Evolutionary conservation across 495 filamentous ascomycete species (phyloP).

Genomic region (Penicillium lagena): DNA sequence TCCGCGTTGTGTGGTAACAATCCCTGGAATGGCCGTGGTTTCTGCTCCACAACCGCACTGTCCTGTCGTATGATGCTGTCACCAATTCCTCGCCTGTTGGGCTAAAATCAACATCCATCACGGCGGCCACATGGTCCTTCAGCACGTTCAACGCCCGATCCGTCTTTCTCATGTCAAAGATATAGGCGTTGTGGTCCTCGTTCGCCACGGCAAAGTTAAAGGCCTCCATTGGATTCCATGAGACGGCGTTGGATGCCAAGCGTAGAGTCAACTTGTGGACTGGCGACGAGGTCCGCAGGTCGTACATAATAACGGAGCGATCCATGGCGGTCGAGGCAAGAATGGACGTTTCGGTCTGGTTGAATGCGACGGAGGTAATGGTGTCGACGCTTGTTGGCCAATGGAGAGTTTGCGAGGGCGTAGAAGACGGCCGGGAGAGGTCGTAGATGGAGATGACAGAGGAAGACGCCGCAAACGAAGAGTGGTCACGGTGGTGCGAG

Average conservation of each 20-base stretch:
- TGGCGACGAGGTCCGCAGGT: slow-evolving; percentile 81
- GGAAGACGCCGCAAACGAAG: slow-evolving; percentile 73
- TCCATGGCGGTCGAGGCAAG: slow-evolving; percentile 79
- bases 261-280: slow-evolving; percentile 72
- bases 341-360: slow-evolving; percentile 88
- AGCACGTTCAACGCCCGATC: slow-evolving; percentile 81
- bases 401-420: slow-evolving; percentile 70
- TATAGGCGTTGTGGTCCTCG: slow-evolving; percentile 73
- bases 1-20: slow-evolving; percentile 94
- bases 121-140: slow-evolving; percentile 91
- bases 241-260: slow-evolving; percentile 75
- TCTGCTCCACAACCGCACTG: slow-evolving; percentile 73
- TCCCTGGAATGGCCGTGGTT: slow-evolving; percentile 79
- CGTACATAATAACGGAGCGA: slow-evolving; percentile 79
- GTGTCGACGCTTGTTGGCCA: slow-evolving; percentile 89
- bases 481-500: slow-evolving; percentile 67
- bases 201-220: slow-evolving; percentile 84
- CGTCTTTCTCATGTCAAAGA: slow-evolving; percentile 86
- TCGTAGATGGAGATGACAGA: slow-evolving; percentile 83
- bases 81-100: slow-evolving; percentile 94
- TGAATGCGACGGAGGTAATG: slow-evolving; percentile 85
- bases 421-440: slow-evolving; percentile 62
- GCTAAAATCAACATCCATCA: slow-evolving; percentile 94
- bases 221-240: slow-evolving; percentile 95
- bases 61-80: slow-evolving; percentile 80